These are phyloP conservation scores for Macrophomina tecta DNA, from an alignment of 2,329 filamentous ascomycete genomes.

Conservation along the genomic window DNA sequence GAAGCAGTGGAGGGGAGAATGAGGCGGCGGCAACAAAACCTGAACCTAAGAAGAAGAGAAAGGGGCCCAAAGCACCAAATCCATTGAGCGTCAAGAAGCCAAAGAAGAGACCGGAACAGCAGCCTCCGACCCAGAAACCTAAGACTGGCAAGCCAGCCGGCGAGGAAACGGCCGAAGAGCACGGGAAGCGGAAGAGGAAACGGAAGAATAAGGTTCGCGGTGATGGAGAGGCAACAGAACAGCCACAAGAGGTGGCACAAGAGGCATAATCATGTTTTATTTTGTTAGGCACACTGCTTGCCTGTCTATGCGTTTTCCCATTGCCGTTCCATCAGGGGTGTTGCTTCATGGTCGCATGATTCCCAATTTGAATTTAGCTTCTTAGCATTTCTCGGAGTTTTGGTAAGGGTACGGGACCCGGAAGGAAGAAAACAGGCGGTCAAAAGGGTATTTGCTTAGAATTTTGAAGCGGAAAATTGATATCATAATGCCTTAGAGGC, in stretches of 20 bases:
- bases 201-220: constrained; percentile 47
- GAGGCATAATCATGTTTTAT: constrained; percentile 13
- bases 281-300: not conserved
- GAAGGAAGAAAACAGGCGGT: not conserved
- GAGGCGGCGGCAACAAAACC: constrained; percentile 48
- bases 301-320: constrained; percentile 19
- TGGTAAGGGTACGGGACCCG: constrained; percentile 13
- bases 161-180: constrained; percentile 33
- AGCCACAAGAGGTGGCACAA: not conserved
- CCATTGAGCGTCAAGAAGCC: constrained; percentile 72
- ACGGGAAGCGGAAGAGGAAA: constrained; percentile 45
- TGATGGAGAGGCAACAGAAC: constrained; percentile 32
- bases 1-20: constrained; percentile 35
- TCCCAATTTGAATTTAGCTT: constrained; percentile 14
- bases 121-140: constrained; percentile 25
- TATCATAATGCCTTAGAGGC: not conserved
- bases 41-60: constrained; percentile 58
- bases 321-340: not conserved
- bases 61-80: constrained; percentile 72
- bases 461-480: not conserved
- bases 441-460: constrained; percentile 17
- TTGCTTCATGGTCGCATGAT: constrained; percentile 11
- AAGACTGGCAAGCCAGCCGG: constrained; percentile 30
- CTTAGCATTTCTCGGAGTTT: constrained; percentile 26
- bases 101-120: constrained; percentile 26